Evolutionary conservation across 805 yeast genomes (phyloP).

Genomic region (Metschnikowia gelsemii): DNA sequence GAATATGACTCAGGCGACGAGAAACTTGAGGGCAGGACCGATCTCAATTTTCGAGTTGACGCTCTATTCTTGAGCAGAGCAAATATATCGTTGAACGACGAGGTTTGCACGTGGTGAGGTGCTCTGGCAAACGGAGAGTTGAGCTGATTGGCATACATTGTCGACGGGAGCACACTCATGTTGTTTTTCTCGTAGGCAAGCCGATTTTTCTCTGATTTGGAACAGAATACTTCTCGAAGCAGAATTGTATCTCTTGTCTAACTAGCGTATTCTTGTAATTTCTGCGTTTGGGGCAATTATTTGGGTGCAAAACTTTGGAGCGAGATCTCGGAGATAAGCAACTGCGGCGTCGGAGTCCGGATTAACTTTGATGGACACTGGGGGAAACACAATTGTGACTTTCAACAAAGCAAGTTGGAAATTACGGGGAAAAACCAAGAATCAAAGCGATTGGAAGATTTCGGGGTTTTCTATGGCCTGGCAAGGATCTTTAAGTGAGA

Average conservation of each 20-base stretch:
- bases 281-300: neutral
- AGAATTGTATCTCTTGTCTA: no score
- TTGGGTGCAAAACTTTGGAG: constrained; percentile 1
- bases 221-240: no score
- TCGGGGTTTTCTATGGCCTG: no score
- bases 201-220: no score
- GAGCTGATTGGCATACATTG: constrained; percentile 34
- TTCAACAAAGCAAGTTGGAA: no score
- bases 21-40: constrained; percentile 11
- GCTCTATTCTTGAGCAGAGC: constrained; percentile 26
- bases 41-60: constrained; percentile 12
- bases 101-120: constrained; percentile 29
- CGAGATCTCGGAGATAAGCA: neutral
- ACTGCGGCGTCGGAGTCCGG: no score
- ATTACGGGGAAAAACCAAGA: no score
- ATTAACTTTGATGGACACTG: no score
- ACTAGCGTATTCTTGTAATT: neutral
- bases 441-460: no score
- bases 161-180: constrained; percentile 34
- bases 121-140: constrained; percentile 25
- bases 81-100: constrained; percentile 36
- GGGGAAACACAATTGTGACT: no score
- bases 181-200: neutral
- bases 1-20: constrained; percentile 5
- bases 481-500: no score